Evolutionary conservation across 1,139 yeast genomes (phyloP).

Genomic region (Candida sp.): DNA sequence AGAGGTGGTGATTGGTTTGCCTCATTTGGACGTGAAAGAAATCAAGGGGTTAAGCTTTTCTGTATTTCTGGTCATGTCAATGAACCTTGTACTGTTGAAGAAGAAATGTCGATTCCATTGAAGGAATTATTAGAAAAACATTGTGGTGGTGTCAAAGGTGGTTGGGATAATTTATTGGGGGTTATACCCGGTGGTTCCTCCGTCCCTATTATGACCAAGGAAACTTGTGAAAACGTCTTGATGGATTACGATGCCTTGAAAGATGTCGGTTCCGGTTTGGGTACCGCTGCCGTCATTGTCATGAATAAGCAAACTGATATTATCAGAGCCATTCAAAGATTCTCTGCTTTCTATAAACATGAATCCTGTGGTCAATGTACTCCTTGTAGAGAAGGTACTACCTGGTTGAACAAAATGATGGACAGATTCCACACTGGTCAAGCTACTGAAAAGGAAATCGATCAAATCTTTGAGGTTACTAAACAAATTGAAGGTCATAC

Average conservation of each 20-base stretch:
- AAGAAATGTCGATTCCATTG: slow-evolving; percentile 87
- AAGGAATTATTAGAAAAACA: slow-evolving; percentile 79
- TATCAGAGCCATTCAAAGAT: slow-evolving; percentile 80
- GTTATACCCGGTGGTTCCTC: slow-evolving; percentile 90
- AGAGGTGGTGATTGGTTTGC: slow-evolving; percentile 89
- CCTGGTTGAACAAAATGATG: slow-evolving; percentile 83
- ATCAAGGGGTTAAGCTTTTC: slow-evolving; percentile 75
- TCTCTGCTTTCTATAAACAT: slow-evolving; percentile 79
- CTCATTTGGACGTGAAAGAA: slow-evolving; percentile 79
- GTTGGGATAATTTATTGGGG: slow-evolving; percentile 87
- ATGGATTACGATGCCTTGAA: slow-evolving; percentile 87
- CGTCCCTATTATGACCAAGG: slow-evolving; percentile 74
- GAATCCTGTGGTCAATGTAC: slow-evolving; percentile 95
- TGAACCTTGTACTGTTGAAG: slow-evolving; percentile 90
- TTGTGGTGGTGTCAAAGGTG: slow-evolving; percentile 88
- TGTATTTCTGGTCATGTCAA: slow-evolving; percentile 89
- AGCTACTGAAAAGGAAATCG: slow-evolving; percentile 77
- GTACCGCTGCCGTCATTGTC: slow-evolving; percentile 90
- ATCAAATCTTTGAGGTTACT: slow-evolving; percentile 75
- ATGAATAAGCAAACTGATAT: slow-evolving; percentile 85
- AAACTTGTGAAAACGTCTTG: slow-evolving; percentile 60
- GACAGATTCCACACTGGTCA: slow-evolving; percentile 75
- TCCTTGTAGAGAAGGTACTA: slow-evolving; percentile 93
- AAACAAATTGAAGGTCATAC: slow-evolving; percentile 89
- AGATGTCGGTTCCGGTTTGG: slow-evolving; percentile 83